Conservation (phyloP, 164 flowering plant species). For the Piper longum region DNA sequence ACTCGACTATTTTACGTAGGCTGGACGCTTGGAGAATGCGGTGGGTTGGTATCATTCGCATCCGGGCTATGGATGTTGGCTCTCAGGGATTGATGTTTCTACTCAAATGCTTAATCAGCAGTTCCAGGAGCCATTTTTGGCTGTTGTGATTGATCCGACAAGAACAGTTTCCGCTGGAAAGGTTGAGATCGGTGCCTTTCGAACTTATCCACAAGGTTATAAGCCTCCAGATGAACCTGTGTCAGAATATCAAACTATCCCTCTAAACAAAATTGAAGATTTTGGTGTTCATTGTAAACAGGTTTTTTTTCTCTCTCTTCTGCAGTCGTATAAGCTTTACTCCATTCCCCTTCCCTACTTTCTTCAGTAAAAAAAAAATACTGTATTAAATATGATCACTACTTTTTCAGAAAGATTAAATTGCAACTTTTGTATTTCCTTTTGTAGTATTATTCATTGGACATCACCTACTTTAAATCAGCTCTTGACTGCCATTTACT, state of each 20-base stretch:
- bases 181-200: conserved; percentile 96
- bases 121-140: conserved; percentile 91
- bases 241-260: conserved; percentile 97
- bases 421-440: neutral
- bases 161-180: conserved; percentile 98
- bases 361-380: too few relatives aligned
- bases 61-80: conserved; percentile 99
- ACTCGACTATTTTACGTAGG: conserved; percentile 23
- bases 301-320: conserved; percentile 22
- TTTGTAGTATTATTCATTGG: conserved; percentile 86
- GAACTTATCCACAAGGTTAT: conserved; percentile 90
- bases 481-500: conserved; percentile 82
- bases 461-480: conserved; percentile 93
- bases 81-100: conserved; percentile 93
- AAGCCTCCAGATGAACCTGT: conserved; percentile 93
- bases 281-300: conserved; percentile 99
- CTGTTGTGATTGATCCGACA: conserved; percentile 95
- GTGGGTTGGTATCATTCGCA: conserved; percentile 99
- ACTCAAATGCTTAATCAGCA: conserved; percentile 97
- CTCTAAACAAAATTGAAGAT: conserved; percentile 93
- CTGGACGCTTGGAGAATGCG: conserved; percentile 89
- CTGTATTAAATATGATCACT: neutral
- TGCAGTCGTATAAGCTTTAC: neutral
- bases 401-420: neutral
- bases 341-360: neutral